Percentiles rank a stretch among this genome's conserved stretches.
phyloP scores from a whole-genome alignment of 176 grass and related monocot genomes.

The Phragmites australis region DNA sequence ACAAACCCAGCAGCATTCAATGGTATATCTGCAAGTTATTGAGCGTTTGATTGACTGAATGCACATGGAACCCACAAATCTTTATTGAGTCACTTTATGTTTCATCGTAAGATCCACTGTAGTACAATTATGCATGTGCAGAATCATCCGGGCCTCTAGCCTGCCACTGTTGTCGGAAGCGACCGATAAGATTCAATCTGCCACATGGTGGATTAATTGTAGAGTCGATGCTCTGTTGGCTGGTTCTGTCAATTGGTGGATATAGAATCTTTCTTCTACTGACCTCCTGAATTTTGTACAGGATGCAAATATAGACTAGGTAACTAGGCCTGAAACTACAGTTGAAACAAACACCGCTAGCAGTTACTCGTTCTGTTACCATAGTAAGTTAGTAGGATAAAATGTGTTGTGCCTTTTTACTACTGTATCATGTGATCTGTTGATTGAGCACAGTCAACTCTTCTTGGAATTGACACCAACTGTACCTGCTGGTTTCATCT shows the following conservation, averaged over 20 bases:
- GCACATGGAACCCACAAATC: slow-evolving; percentile 55
- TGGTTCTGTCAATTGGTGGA: slow-evolving; percentile 35
- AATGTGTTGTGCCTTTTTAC: background rate
- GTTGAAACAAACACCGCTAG: slow-evolving; percentile 32
- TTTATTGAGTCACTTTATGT: slow-evolving; percentile 48
- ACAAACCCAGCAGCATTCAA: slow-evolving; percentile 4
- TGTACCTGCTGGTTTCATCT: slow-evolving; percentile 15
- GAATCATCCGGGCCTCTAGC: slow-evolving; percentile 49
- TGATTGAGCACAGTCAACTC: background rate
- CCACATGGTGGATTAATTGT: slow-evolving; percentile 57
- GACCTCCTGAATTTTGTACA: slow-evolving; percentile 39
- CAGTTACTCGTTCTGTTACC: slow-evolving; percentile 16
- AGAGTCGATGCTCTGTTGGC: slow-evolving; percentile 35
- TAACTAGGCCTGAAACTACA: slow-evolving; percentile 32
- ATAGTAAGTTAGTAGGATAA: slow-evolving; percentile 17
- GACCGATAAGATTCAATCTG: slow-evolving; percentile 43
- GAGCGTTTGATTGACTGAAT: slow-evolving; percentile 41
- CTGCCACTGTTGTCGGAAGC: slow-evolving; percentile 51
- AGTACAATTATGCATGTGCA: slow-evolving; percentile 55
- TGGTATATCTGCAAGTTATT: slow-evolving; percentile 34
- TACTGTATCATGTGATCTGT: slow-evolving; percentile 14
- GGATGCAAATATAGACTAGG: slow-evolving; percentile 36
- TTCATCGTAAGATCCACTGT: slow-evolving; percentile 60
- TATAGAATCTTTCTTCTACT: slow-evolving; percentile 46
- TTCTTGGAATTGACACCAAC: slow-evolving; percentile 16